Base-by-base conservation (phyloP, 331 rosid genomes). In the Phaseolus coccineus region DNA sequence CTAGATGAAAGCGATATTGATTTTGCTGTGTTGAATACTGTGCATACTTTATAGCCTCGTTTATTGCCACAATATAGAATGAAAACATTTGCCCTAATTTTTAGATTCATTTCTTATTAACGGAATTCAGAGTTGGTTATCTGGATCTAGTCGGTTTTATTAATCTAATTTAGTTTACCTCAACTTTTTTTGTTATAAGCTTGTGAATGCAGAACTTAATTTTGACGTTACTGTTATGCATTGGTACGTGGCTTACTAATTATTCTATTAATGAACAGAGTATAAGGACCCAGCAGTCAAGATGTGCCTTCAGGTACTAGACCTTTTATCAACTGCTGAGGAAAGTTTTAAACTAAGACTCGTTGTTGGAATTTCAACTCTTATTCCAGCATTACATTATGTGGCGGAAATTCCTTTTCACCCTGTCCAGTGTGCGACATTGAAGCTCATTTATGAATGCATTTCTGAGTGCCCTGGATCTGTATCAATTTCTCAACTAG, bases 351-450 rank as follows among this genome's bases (percentile, higher is more conserved):
- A 86, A 77, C 86, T 76, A 71, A 90, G 97, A 84, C 97, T 95
- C 69, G 81, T 85, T 31, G 91, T 95, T 48, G 97, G 99, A 76
- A 90, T 95, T 89, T 83, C 96, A 66, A 87, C 97, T 82, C 87
- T 95, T 85, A 85, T 95, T 85, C 96, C 97, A 61, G 93, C 86
- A 73, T 77, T 95, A 40, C 82, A 82, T 57, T 84, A 95, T 16
- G 90, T 95, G 47, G 91, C 97, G 68, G 97, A 89, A 72, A 85
- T 93, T 84, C 99, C 98, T 67, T 88, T 93, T 77, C 98, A 95
- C 79, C 96, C 97, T 13, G 98, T 63, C 85, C 98, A 93, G 70
- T 77, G 76, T 27, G 90, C 85, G 84, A 91, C 97, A 15, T 85
- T 91, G 72, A 87, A 87, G 80, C 97, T 93, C 74, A 87, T 95